Base-by-base conservation (phyloP, 108 stramenopile genomes). In the Epipyxis sp. region DNA sequence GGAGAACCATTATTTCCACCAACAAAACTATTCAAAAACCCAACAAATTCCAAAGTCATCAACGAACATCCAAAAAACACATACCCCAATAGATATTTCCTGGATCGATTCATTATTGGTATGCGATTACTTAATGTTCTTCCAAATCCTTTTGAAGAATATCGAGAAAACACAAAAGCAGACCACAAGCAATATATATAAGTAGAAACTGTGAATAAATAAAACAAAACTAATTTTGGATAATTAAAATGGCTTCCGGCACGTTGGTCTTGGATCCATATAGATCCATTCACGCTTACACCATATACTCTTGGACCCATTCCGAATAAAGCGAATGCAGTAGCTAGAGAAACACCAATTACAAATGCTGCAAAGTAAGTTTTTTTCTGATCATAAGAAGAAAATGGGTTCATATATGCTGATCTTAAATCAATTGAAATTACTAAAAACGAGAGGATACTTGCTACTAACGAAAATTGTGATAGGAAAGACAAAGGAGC, bases 341-440 rank as follows among this genome's bases (percentile, higher is more conserved):
- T 37, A 39, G 3, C 32, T 32, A 39, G 3, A 42, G 10, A 13
- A 6, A 34, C 16, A 46, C 40, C 3, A 30, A 74, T 43, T 3
- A 74, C 32, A 42, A 34, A 35, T 6, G 42, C 6, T 10, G 44
- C 71, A 37, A 42, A 74, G 46, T 57, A 54, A 3, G 3, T 6
- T 10, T 34, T 27, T 13, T 74, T 74, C 13, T 3, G 13, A 13
- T 74, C 27, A 32, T 30, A 74, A 32, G 71, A 74, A 10, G 71
- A 54, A 42, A 74, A 74, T 16, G 71, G 71, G 34, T 74, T 74
- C 25, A 42, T 74, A 42, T 46, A 54, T 16, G 71, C 71, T 29
- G 43, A 30, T 39, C 50, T 37, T 6, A 74, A 42, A 37, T 74
- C 71, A 3, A 74, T 10, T 6, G 71, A 54, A 34, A 74, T 46